Base-by-base conservation (phyloP, 768 basidiomycete species). In the Dioszegia crocea region DNA sequence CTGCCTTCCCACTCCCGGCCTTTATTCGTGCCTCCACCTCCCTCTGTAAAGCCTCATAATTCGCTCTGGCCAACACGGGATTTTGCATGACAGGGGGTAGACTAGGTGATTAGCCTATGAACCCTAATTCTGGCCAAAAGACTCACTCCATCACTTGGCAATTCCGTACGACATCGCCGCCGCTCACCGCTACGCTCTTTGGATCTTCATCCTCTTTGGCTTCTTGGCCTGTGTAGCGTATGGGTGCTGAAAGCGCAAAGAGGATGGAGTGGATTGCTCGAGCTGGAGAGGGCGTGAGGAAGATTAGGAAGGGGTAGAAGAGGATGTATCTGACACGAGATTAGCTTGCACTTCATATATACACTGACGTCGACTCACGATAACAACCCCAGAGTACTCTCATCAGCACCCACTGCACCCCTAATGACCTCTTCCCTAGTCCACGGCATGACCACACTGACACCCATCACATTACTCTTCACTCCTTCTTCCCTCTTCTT, bases 221-320 rank as follows among this genome's bases (percentile, higher is more conserved):
- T 54, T 56, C 52, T 61, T 29, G 21, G 24, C 51, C 51, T 3
- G 51, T 39, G 36, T 53, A 40, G 19, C 70, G 62, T 0, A 74
- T 71, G 1, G 76, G 76, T 3, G 76, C 76, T 1, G 66, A 91
- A 14, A 94, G 82, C 0, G 82, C 86, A 61, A 91, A 91, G 2
- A 92, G 76, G n/a, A 91, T 79, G 2, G 85, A 82, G 71, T 94
- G 88, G n/a, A 88, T 78, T 0, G 86, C 79, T 8, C 83, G 78
- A 2, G 62, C 70, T 1, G 88, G 82, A 0, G 86, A 84, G 66
- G 92, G 92, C 4, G 85, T 83, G 64, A 88, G 73, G 41, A 92
- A 65, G 24, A 85, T 79, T 17, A 90, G 77, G 4, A 90, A 41
- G 0, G 89, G 89, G 58, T 85, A 84, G 6, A 85, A 65, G 4